phyloP scores from a whole-genome alignment of 768 basidiomycete species.

The Clavaria fumosa region DNA sequence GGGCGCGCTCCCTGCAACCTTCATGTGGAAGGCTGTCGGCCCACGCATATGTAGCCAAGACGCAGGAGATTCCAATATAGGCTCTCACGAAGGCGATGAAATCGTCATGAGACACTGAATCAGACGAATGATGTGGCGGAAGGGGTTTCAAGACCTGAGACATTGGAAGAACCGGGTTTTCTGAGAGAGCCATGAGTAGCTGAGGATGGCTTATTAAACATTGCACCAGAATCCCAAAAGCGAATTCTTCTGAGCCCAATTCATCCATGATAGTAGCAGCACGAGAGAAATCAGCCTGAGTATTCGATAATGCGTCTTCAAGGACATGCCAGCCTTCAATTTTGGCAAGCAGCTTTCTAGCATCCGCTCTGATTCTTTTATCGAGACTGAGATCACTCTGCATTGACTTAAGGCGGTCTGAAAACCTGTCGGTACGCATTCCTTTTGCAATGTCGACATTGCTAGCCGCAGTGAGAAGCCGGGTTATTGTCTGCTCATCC shows the following conservation, averaged over 20 bases:
- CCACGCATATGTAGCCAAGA: conserved; percentile 65
- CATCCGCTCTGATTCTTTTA: conserved; percentile 27
- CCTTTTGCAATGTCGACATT: conserved; percentile 48
- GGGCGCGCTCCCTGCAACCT: conserved; percentile 43
- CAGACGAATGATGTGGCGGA: conserved; percentile 20
- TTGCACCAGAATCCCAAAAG: conserved; percentile 59
- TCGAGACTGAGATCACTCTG: conserved; percentile 23
- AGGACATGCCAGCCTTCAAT: conserved; percentile 45
- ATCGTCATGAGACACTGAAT: conserved; percentile 30
- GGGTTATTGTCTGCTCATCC: conserved; percentile 38
- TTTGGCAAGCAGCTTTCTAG: conserved; percentile 32
- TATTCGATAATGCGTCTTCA: conserved; percentile 42
- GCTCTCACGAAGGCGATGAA: conserved; percentile 53
- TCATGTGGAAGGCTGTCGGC: conserved; percentile 60
- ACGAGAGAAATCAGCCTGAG: conserved; percentile 32
- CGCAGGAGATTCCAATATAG: conserved; percentile 48
- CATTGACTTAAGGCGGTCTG: conserved; percentile 25
- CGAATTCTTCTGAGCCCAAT: conserved; percentile 45
- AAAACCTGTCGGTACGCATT: conserved; percentile 30
- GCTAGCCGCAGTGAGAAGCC: conserved; percentile 47
- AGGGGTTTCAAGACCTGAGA: conserved; percentile 24
- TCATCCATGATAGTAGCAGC: conserved; percentile 43
- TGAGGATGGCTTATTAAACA: conserved; percentile 48
- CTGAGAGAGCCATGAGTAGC: conserved; percentile 29
- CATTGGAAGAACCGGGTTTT: conserved; percentile 23